Conservation (phyloP, 2,329 filamentous ascomycete species). For the Sordariomycetes sp. region DNA sequence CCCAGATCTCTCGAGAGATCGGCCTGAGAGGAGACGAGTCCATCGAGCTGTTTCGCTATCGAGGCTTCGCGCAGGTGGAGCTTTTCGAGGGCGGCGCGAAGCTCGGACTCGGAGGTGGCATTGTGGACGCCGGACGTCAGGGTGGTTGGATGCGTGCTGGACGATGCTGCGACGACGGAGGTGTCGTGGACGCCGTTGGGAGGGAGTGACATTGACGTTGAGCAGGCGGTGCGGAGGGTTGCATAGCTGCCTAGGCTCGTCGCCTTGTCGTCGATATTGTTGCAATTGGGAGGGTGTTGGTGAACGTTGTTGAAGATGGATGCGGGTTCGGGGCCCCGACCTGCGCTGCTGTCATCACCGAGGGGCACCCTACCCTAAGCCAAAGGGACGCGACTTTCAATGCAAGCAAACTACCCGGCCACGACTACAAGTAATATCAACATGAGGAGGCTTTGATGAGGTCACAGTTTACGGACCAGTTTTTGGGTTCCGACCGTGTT, state of each 20-base stretch:
- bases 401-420: too few relatives aligned
- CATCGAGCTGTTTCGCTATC: constrained; percentile 66
- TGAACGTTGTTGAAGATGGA: background rate
- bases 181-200: constrained; percentile 30
- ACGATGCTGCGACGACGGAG: constrained; percentile 14
- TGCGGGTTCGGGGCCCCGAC: background rate
- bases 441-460: too few relatives aligned
- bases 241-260: constrained; percentile 28
- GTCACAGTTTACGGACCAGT: too few relatives aligned
- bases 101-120: constrained; percentile 67
- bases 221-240: constrained; percentile 22
- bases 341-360: too few relatives aligned
- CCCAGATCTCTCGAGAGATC: constrained; percentile 80
- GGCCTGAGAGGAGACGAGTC: constrained; percentile 72
- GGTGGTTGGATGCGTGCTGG: constrained; percentile 8
- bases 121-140: constrained; percentile 43
- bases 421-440: too few relatives aligned
- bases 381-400: too few relatives aligned
- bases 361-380: too few relatives aligned
- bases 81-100: constrained; percentile 65
- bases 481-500: too few relatives aligned
- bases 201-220: constrained; percentile 37
- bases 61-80: constrained; percentile 68
- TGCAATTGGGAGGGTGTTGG: constrained; percentile 3
- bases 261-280: constrained; percentile 6